Conservation (phyloP, 2,329 filamentous ascomycete genomes). For the Atkinsonella hypoxylon region DNA sequence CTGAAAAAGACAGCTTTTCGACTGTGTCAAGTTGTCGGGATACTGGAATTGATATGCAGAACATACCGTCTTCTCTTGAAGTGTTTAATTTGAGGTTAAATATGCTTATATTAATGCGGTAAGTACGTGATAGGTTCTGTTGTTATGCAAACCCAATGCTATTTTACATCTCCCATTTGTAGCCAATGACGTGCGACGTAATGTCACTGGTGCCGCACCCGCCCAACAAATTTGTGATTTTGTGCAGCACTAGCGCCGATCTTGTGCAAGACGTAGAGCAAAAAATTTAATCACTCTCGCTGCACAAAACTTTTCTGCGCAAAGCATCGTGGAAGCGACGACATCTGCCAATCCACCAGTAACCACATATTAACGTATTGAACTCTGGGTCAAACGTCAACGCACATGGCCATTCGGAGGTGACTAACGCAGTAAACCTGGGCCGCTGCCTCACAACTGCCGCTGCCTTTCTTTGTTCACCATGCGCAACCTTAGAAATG, state of each 20-base stretch:
- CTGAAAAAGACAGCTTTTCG: too few species aligned
- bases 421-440: constrained; percentile 3
- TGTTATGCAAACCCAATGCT: neutral
- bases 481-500: constrained; percentile 84
- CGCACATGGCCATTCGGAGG: neutral
- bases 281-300: constrained; percentile 7
- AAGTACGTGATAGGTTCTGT: too few species aligned
- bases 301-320: neutral
- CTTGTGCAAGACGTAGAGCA: constrained; percentile 6
- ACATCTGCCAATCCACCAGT: neutral
- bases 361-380: neutral
- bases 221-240: neutral
- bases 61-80: too few species aligned
- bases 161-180: neutral
- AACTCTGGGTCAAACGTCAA: neutral
- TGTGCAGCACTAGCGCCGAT: constrained; percentile 9
- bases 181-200: neutral
- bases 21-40: too few species aligned
- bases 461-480: constrained; percentile 3
- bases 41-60: too few species aligned
- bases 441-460: neutral
- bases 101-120: too few species aligned
- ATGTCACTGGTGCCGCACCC: neutral
- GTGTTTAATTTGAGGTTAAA: too few species aligned
- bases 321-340: neutral